These are phyloP conservation scores for Pinus albicaulis DNA, from an alignment of 75 land plant genomes.

Conservation along the genomic window DNA sequence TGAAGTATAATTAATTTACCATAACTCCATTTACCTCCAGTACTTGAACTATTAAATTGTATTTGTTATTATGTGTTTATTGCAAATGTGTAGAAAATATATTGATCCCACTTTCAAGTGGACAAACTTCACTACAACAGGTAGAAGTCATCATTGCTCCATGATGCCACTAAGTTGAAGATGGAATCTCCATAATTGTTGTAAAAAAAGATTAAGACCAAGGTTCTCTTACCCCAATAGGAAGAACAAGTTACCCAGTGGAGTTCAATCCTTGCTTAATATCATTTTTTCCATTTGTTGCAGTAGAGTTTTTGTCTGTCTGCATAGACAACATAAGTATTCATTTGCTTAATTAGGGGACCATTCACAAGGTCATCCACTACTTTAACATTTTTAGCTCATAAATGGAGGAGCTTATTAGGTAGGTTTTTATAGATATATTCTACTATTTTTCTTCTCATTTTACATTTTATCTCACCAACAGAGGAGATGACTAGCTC, in stretches of 20 bases:
- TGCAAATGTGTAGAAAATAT: slow-evolving; percentile 66
- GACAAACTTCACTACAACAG: slow-evolving; percentile 60
- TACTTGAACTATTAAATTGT: too few species aligned
- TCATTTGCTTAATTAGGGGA: not conserved
- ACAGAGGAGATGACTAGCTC: not conserved
- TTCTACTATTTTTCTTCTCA: too few species aligned
- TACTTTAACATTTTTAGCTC: too few species aligned
- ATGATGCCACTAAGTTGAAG: slow-evolving; percentile 51
- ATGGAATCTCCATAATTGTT: slow-evolving; percentile 68
- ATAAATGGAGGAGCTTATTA: too few species aligned
- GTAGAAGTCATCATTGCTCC: slow-evolving; percentile 69
- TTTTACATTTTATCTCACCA: not conserved
- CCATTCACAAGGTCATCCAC: not conserved
- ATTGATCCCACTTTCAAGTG: slow-evolving; percentile 58
- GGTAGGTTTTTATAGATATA: too few species aligned
- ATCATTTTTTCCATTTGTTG: not conserved
- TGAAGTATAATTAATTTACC: too few species aligned
- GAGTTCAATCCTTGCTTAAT: not conserved
- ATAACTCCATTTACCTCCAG: too few species aligned
- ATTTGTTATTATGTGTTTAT: not conserved
- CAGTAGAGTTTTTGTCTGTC: too few species aligned
- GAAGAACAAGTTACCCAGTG: slow-evolving; percentile 7
- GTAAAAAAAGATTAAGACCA: slow-evolving; percentile 48
- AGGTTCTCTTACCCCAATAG: slow-evolving; percentile 61
- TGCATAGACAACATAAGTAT: too few species aligned